Percentiles rank a stretch among this genome's conserved stretches.
Conservation (phyloP, 179 eudicot species). For the Beta lomatogona region DNA sequence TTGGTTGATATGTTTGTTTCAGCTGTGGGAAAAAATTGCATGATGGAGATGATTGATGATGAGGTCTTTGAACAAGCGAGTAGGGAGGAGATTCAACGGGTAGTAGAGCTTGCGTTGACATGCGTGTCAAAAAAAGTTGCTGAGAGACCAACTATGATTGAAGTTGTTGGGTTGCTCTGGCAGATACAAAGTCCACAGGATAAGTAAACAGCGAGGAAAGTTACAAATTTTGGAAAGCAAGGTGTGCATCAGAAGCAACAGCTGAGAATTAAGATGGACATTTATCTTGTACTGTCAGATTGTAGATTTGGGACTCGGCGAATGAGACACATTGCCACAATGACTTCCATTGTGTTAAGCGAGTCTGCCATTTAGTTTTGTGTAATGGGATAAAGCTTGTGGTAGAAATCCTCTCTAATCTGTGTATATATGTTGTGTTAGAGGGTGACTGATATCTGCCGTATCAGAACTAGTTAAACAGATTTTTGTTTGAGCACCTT, state of each 20-base stretch:
- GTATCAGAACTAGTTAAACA: no score
- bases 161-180: slow-evolving; percentile 29
- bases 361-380: no score
- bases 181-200: slow-evolving; percentile 3
- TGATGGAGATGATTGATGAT: slow-evolving; percentile 21
- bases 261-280: no score
- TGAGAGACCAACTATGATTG: slow-evolving; percentile 28
- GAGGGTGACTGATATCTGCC: no score
- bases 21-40: background rate
- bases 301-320: no score
- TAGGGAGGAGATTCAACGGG: slow-evolving; percentile 17
- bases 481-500: no score
- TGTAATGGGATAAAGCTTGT: no score
- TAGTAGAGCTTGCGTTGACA: slow-evolving; percentile 22
- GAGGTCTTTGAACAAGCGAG: slow-evolving; percentile 19
- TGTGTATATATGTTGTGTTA: no score
- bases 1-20: slow-evolving; percentile 24
- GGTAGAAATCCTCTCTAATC: no score
- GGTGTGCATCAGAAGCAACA: background rate
- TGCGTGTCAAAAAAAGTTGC: slow-evolving; percentile 26
- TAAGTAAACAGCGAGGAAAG: background rate
- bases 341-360: no score
- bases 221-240: background rate
- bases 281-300: no score
- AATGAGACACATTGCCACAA: no score